Evolutionary conservation across 768 basidiomycete genomes (phyloP), one percentile per base, ranked within the genome.

Genomic region (Leccinellum luteum): DNA sequence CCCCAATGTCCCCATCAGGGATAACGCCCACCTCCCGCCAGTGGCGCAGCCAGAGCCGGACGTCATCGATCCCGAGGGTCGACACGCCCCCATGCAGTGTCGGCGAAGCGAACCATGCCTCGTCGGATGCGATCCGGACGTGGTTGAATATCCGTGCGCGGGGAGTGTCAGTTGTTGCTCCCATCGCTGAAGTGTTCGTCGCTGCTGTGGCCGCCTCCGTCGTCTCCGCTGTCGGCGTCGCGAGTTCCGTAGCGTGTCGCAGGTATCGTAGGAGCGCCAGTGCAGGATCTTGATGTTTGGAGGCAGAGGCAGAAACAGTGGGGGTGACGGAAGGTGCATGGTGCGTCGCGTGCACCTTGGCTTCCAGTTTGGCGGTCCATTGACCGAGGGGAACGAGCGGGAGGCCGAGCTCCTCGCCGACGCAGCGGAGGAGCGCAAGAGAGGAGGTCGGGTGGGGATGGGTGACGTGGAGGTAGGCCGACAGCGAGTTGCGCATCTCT

Each of bases 401-500:
- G 7, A 65, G 50, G 15, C 17, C 3, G 27, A 67, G 58, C 1
- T 58, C 55, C 4, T 34, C 34, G 19, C 56, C 30, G 32, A 62
- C 34, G 15, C 4, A 32, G n/a, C 41, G 51, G 43, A 65, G 57
- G 45, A 63, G 64, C 9, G 51, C 4, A n/a, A 51, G 41, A 15
- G 51, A 43, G 19, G 60, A 62, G 13, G 56, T 17, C 5, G 66
- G 54, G 14, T 0, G 19, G 15, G 62, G 65, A 7, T 61, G 67
- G 0, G 38, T 56, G 44, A 69, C 2, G 35, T 67, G 54, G 32
- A 56, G 51, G 9, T 52, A 54, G 1, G 56, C 12, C 4, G 59
- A 47, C 2, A 8, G 7, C 0, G 65, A 34, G n/a, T 57, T n/a
- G n/a, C 63, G 58, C 64, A 67, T 58, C 34, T 61, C 60, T 4